Base-by-base conservation (phyloP, 768 basidiomycete genomes). In the Psilocybe sp. region DNA sequence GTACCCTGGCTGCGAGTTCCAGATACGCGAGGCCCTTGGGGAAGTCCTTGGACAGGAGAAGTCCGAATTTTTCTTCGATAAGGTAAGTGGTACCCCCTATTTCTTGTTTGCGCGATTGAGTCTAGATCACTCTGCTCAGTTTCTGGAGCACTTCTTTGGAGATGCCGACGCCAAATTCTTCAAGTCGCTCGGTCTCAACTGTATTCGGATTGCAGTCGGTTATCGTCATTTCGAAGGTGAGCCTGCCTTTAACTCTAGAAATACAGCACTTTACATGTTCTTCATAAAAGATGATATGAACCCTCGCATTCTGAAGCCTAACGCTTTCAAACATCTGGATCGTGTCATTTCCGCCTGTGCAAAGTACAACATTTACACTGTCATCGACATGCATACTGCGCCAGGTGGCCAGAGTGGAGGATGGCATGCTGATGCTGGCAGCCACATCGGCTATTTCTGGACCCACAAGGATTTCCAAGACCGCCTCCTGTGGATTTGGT, bases 271-370 rank as follows among this genome's bases (percentile, higher is more conserved):
- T 35, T 3, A 36, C 14, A n/a, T n/a, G 3, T 39, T 38, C 6
- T 12, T 33, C 18, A 12, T 23, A 13, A 8, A 40, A 74, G 73
- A 93, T 66, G 89, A 91, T 64, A 74, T 84, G 77, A 88, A 89
- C 60, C 89, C 90, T 31, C 79, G 85, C n/a, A 82, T 89, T 0
- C 76, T 90, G 50, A 90, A 89, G 59, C 64, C 77, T 43, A 72
- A 77, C 16, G 87, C 90, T n/a, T 87, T 91, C 73, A 85, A 86
- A 62, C 87, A 90, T 64, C 82, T 93, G 41, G 90, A 92, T 53
- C 77, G 87, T 15, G 85, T 87, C 31, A 83, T 93, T 54, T 72
- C 81, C 34, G 61, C 81, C 10, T 92, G 91, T 58, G 83, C 87
- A 5, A 73, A 79, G 46, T 74, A 89, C 43, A 81, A 80, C 28